A percentile compares a stretch with the other conserved stretches of the same genome.
phyloP scores from a whole-genome alignment of 2,329 filamentous ascomycete species.

The Cladosporium sphaerospermum region DNA sequence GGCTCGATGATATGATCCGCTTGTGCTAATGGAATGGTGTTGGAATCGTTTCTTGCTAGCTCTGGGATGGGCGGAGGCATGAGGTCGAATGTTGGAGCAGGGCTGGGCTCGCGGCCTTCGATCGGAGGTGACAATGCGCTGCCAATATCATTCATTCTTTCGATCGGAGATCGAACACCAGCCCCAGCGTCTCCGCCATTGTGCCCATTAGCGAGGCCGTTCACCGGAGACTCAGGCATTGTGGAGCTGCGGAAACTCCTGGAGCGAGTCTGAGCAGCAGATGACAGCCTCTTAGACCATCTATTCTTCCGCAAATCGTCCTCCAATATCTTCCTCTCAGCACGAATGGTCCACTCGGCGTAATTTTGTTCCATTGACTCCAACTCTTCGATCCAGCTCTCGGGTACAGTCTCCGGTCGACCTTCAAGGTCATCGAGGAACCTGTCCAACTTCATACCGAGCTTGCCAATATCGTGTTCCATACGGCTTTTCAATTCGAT shows the following conservation, averaged over 20 bases:
- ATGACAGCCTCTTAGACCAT: background rate
- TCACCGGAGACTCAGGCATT: background rate
- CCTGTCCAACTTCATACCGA: conserved; percentile 69
- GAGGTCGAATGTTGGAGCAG: background rate
- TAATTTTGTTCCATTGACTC: conserved; percentile 74
- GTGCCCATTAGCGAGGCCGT: background rate
- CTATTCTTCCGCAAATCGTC: conserved; percentile 42
- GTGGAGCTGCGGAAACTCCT: background rate
- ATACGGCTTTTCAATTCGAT: conserved; percentile 48
- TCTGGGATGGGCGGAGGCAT: background rate
- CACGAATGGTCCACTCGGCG: conserved; percentile 71
- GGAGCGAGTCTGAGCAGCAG: background rate
- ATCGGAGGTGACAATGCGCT: background rate
- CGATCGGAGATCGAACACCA: background rate
- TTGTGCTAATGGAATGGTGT: background rate
- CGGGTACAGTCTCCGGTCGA: conserved; percentile 73
- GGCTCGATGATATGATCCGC: background rate
- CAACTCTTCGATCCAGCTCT: conserved; percentile 80
- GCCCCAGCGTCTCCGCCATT: background rate
- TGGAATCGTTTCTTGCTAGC: background rate
- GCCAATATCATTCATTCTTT: background rate
- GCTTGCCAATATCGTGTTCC: conserved; percentile 60
- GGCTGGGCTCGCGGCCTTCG: background rate
- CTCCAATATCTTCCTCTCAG: conserved; percentile 66
- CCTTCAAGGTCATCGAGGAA: conserved; percentile 87